Base-by-base conservation (phyloP, 129 eudicot genomes). In the Pittosporum tobira region DNA sequence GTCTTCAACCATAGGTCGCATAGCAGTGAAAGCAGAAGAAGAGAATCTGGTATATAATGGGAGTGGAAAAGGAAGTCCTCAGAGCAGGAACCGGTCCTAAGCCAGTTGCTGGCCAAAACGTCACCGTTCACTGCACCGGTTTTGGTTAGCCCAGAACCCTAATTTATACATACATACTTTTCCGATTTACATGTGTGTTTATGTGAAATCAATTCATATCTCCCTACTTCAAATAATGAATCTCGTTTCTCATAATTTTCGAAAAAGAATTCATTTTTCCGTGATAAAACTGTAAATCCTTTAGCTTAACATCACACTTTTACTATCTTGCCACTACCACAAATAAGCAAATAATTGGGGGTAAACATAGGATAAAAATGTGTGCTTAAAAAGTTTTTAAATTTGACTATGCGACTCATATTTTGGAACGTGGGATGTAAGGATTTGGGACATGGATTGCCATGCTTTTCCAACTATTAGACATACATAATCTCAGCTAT, bases 51-150 rank as follows among this genome's bases (percentile, higher is more conserved):
- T 40, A 19, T 19, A 50, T 51, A 51, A 89, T 90, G 97, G 97
- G 97, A 73, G 73, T 90, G 21, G 87, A 82, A 69, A 90, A 90
- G 87, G 83, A 90, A 58, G 9, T 86, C 5, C 23, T 90, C 68
- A 70, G 78, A 40, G 31, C 95, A 56, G 95, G 95, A 30, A 80
- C 59, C 53, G 98, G 98, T 4, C 94, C 98, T 13, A 90, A 85
- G 44, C 98, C 98, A 5, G 53, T 27, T 6, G 61, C 73, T 57
- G 98, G 98, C 18, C 98, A 90, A 54, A 78, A 63, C 19, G 98
- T 90, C 70, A 83, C 95, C 63, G 98, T 90, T 53, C 98, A 90
- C 85, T 90, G 98, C 65, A 90, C 98, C 43, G 98, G 98, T 31
- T 90, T 31, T 54, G 98, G 97, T 76, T 50, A 60, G 66, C 15